Evolutionary conservation across 768 basidiomycete genomes (phyloP).

Genomic region (Phaeotremella skinneri): DNA sequence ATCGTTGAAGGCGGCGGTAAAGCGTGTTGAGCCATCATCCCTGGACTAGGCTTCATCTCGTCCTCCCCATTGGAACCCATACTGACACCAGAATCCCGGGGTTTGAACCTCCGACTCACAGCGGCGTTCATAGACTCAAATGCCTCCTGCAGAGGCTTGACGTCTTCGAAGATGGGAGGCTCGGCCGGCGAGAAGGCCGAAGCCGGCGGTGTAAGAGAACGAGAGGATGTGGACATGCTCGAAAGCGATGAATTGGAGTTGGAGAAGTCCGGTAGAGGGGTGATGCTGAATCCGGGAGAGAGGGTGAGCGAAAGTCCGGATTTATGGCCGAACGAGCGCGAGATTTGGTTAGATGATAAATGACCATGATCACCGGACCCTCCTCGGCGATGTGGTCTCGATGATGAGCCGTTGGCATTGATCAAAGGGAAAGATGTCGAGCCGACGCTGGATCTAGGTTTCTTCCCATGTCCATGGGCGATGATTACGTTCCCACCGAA

Average conservation of each 20-base stretch:
- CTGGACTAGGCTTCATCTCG: neutral
- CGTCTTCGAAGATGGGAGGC: conserved; percentile 49
- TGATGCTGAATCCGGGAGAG: conserved; percentile 26
- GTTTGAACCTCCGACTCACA: conserved; percentile 46
- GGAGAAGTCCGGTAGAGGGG: conserved; percentile 35
- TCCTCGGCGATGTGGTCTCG: conserved; percentile 25
- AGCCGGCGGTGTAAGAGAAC: conserved; percentile 35
- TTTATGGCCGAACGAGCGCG: conserved; percentile 47
- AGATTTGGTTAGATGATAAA: conserved; percentile 26
- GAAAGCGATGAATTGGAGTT: conserved; percentile 44
- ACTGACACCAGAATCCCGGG: conserved; percentile 47
- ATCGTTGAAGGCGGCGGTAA: conserved; percentile 11
- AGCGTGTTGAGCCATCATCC: conserved; percentile 10
- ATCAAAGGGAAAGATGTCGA: conserved; percentile 6
- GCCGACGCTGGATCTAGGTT: conserved; percentile 23
- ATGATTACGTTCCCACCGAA: conserved; percentile 23
- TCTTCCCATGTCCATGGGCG: conserved; percentile 14
- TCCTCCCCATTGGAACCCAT: conserved; percentile 26
- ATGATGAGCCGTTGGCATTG: neutral
- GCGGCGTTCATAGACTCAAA: conserved; percentile 35
- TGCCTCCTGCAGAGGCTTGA: conserved; percentile 47
- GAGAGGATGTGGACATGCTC: conserved; percentile 28
- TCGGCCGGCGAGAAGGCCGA: conserved; percentile 41
- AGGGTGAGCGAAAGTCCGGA: conserved; percentile 40
- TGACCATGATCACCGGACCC: conserved; percentile 31